Evolutionary conservation across 1,284 basidiomycete species (phyloP).

Genomic region (Irpex sp.): DNA sequence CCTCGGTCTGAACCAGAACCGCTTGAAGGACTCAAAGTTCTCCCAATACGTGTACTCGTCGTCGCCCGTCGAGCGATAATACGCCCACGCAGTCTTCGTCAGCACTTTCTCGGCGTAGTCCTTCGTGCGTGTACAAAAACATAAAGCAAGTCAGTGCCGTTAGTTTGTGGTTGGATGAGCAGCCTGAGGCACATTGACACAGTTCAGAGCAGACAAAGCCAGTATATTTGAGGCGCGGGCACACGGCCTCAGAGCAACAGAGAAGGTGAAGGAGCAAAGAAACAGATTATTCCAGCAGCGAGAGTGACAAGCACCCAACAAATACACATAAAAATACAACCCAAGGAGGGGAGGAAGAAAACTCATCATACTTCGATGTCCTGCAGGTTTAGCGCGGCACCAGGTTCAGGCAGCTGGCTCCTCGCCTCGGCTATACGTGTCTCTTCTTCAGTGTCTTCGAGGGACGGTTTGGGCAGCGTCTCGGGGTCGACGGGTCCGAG

Average conservation of each 20-base stretch:
- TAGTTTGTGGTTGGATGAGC: too few relatives aligned
- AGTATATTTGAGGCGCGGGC: too few relatives aligned
- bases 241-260: not conserved
- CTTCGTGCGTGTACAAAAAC: slow-evolving; percentile 12
- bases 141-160: too few relatives aligned
- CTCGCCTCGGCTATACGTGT: slow-evolving; percentile 36
- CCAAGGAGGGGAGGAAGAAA: not conserved
- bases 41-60: slow-evolving; percentile 41
- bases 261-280: not conserved
- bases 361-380: slow-evolving; percentile 36
- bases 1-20: slow-evolving; percentile 49
- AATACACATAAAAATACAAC: not conserved
- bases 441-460: slow-evolving; percentile 38
- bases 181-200: too few relatives aligned
- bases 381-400: slow-evolving; percentile 39
- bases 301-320: not conserved
- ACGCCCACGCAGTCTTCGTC: slow-evolving; percentile 45
- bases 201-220: too few relatives aligned
- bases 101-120: slow-evolving; percentile 30
- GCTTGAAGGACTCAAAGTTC: slow-evolving; percentile 41
- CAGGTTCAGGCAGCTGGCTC: slow-evolving; percentile 36
- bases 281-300: not conserved
- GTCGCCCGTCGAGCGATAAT: slow-evolving; percentile 47
- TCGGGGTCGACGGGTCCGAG: slow-evolving; percentile 44
- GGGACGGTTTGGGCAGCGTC: slow-evolving; percentile 32